Evolutionary conservation across 2,329 filamentous ascomycete genomes (phyloP), one percentile per base, ranked within the genome.

Genomic region (Talaromyces sp.): DNA sequence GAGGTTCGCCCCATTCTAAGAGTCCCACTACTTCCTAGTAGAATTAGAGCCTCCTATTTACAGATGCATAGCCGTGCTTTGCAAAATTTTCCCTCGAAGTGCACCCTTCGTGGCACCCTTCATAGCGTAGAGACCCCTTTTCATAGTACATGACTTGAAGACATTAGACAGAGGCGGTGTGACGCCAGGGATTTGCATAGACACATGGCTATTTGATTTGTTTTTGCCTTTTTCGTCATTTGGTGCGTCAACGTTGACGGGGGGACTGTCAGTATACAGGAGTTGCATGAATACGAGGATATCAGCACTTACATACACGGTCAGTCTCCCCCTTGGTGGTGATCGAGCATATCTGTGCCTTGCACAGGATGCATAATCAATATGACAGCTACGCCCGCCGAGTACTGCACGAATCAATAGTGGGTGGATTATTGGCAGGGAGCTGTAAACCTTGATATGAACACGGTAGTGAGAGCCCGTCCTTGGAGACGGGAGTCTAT

Each of bases 141-240:
- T 16, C 50, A 13, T 6, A 56, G 11, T 3, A 37, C 31, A 24
- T 37, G 6, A 16, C 5, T 19, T 22, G 54, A 16, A 22, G 11
- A 61, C 19, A 45, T 60, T 48, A 39, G 19, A 33, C 16, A 50
- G 24, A 22, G 22, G 63, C 41, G 45, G 58, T 65, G 41, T 61
- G 50, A 65, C 48, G 63, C 63, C 33, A 65, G 63, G 63, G 63
- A 37, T 56, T 57, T 31, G 52, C 56, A 10, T n/a, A 47, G 31
- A 58, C 63, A 58, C 63, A 65, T 62, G 63, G 58, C 10, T 65
- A 47, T 45, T 22, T 57, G 31, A 41, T 54, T 50, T 54, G 5
- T 13, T 37, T 37, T 56, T 56, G 52, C 31, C 52, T 22, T 37
- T 56, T 56, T 22, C 10, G 33, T 24, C 33, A 7, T 14, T 24